Base-by-base conservation (phyloP, 257 asterid species). In the Lycium ferocissimum region DNA sequence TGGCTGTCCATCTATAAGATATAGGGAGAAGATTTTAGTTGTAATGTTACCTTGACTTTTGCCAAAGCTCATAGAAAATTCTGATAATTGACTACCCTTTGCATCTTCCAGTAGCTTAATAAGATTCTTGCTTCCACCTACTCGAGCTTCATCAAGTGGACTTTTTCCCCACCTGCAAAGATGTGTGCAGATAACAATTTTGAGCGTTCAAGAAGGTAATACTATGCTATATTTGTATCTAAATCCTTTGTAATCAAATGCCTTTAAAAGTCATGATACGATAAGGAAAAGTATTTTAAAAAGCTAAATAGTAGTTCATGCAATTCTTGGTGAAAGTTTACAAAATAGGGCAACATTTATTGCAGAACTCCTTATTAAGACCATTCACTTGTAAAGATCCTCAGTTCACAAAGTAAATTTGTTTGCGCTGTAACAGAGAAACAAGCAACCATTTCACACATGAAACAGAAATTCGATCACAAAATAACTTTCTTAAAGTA, bases 121-220 rank as follows among this genome's bases (percentile, higher is more conserved):
- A 71, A 92, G 89, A 35, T 83, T 84, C 83, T 80, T 81, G 58
- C 91, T 85, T 86, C 98, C 98, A 20, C 93, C 90, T 2, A 89
- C 49, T 33, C 92, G 91, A 33, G 97, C 94, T 88, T 94, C 98
- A 78, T 94, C 98, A 20, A 91, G 45, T 11, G 98, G 95, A 85
- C 90, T 94, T 81, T 87, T 91, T 3, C 98, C 98, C 93, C 97
- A 92, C 86, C 98, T 94, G 86, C 79, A 80, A 80, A 53, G 4
- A 65, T 66, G 12, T 43, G 53, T n/a, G 17, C 11, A 54, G 38
- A 83, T 1, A 15, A 76, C 63, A 76, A 26, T 76, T 75, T 75
- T 76, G 82, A 26, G 12, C 51, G 3, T 26, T 76, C 82, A 53
- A 51, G 47, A 53, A 33, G 63, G 9, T 53, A 22, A 53, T 22